Conservation (phyloP, 345 rosid genomes). For the Boechera retrofracta region DNA sequence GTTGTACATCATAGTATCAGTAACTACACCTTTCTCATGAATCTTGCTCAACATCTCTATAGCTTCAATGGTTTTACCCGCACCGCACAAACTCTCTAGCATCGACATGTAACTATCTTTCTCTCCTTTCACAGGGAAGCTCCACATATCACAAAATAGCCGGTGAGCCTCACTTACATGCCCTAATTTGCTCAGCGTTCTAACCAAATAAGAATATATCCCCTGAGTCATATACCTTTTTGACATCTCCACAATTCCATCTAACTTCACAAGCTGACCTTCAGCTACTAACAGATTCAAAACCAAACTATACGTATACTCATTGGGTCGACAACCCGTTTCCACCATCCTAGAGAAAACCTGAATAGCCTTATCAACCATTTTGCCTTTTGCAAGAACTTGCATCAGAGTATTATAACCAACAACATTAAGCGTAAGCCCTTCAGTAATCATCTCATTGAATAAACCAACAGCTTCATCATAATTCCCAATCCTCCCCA, state of each 20-base stretch:
- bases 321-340: slow-evolving; percentile 63
- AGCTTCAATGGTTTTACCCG: slow-evolving; percentile 81
- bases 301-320: slow-evolving; percentile 69
- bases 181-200: slow-evolving; percentile 72
- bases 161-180: slow-evolving; percentile 86
- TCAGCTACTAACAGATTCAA: slow-evolving; percentile 63
- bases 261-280: slow-evolving; percentile 72
- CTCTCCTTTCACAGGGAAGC: slow-evolving; percentile 76
- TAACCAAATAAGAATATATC: slow-evolving; percentile 78
- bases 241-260: slow-evolving; percentile 67
- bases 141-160: slow-evolving; percentile 92
- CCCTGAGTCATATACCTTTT: slow-evolving; percentile 71
- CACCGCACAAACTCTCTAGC: slow-evolving; percentile 76
- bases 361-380: slow-evolving; percentile 73
- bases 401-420: slow-evolving; percentile 81
- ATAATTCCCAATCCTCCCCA: slow-evolving; percentile 71
- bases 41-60: slow-evolving; percentile 71
- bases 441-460: slow-evolving; percentile 71
- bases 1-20: slow-evolving; percentile 81
- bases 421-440: slow-evolving; percentile 58
- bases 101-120: slow-evolving; percentile 68
- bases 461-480: slow-evolving; percentile 63
- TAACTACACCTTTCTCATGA: slow-evolving; percentile 69
- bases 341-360: slow-evolving; percentile 81
- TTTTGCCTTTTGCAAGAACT: slow-evolving; percentile 66